These are phyloP conservation scores for Mangifera indica DNA, from an alignment of 345 rosid genomes.

Conservation along the genomic window DNA sequence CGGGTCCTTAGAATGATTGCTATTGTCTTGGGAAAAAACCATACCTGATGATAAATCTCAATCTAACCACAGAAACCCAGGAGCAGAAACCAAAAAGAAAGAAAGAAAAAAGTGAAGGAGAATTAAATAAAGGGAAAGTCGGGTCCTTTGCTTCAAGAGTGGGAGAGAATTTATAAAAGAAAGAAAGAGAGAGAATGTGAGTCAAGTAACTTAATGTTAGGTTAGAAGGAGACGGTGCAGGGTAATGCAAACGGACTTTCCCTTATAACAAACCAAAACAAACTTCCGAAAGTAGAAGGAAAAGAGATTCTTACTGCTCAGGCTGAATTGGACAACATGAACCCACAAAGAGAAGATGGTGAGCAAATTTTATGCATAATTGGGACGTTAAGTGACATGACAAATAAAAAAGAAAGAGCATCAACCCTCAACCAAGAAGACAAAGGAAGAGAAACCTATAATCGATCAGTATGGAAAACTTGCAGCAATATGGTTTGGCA, in stretches of 20 bases:
- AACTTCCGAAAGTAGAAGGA: not conserved
- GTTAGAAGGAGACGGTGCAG: conserved; percentile 21
- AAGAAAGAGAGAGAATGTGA: conserved; percentile 9
- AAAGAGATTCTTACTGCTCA: conserved; percentile 15
- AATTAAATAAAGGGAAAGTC: conserved; percentile 30
- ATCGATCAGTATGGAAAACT: too few relatives aligned
- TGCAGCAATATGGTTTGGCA: too few relatives aligned
- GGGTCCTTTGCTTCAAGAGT: conserved; percentile 50
- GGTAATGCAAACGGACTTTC: not conserved
- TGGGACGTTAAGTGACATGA: not conserved
- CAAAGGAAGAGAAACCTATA: too few relatives aligned
- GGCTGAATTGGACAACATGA: conserved; percentile 16
- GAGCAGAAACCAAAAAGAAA: conserved; percentile 20
- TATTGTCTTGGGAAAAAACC: conserved; percentile 30
- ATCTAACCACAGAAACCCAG: conserved; percentile 46
- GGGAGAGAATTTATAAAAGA: conserved; percentile 35
- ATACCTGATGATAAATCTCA: conserved; percentile 47
- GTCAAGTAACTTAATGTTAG: conserved; percentile 4
- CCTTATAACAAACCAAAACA: not conserved
- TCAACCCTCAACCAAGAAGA: too few relatives aligned
- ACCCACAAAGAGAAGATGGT: not conserved
- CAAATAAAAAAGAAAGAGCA: not conserved
- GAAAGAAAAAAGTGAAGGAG: conserved; percentile 8
- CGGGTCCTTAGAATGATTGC: conserved; percentile 19
- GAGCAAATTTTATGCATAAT: not conserved